Evolutionary conservation across 1,284 basidiomycete genomes (phyloP).

Genomic region (Trametes hirsuta): DNA sequence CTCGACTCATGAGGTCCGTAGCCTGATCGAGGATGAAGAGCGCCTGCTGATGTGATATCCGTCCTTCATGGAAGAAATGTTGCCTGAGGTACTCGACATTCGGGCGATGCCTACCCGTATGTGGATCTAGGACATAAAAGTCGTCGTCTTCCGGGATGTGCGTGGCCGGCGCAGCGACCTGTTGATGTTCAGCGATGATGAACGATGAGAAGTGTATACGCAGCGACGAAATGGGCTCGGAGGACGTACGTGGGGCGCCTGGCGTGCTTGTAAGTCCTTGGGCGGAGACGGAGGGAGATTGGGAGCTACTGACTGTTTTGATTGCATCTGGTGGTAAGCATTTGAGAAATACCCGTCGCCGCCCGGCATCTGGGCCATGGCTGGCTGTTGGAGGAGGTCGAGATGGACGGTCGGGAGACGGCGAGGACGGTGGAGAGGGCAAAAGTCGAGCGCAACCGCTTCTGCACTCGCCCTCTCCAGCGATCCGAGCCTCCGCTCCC

Average conservation of each 20-base stretch:
- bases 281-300: conserved; percentile 19
- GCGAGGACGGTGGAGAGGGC: neutral
- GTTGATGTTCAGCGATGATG: neutral
- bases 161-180: conserved; percentile 39
- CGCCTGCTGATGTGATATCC: conserved; percentile 87
- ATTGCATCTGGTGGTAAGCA: conserved; percentile 11
- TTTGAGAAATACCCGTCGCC: conserved; percentile 21
- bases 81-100: conserved; percentile 89
- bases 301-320: conserved; percentile 25
- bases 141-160: conserved; percentile 39
- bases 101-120: conserved; percentile 55
- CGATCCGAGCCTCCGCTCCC: neutral
- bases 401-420: neutral
- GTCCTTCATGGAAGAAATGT: conserved; percentile 92
- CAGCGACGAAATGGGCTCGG: neutral
- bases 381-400: neutral
- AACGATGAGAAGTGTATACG: neutral
- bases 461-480: neutral
- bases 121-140: conserved; percentile 37
- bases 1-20: conserved; percentile 76
- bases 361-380: conserved; percentile 11
- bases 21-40: conserved; percentile 82
- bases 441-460: neutral
- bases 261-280: conserved; percentile 26
- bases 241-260: conserved; percentile 25